A percentile compares a stretch with the other conserved stretches of the same genome.
phyloP scores from a whole-genome alignment of 257 asterid genomes.

The Gentiana macrophylla region DNA sequence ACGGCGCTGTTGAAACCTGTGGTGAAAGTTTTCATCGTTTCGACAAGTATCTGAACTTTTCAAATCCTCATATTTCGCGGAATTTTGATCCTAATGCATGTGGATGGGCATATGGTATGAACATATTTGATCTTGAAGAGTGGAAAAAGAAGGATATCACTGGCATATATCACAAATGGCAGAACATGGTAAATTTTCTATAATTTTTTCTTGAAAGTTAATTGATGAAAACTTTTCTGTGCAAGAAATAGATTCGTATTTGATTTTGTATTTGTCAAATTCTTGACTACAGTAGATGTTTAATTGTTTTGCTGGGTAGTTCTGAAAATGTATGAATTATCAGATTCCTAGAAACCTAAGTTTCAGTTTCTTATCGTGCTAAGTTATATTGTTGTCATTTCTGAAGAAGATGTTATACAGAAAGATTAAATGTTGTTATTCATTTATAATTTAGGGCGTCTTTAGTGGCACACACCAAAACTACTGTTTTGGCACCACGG shows the following conservation, averaged over 20 bases:
- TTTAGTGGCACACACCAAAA: too few species aligned
- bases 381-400: too few species aligned
- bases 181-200: constrained; percentile 60
- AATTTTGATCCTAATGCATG: constrained; percentile 93
- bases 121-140: constrained; percentile 82
- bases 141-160: constrained; percentile 97
- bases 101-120: constrained; percentile 99
- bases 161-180: constrained; percentile 98
- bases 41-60: constrained; percentile 90
- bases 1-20: constrained; percentile 98
- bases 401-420: too few species aligned
- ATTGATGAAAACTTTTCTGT: background rate
- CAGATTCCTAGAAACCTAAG: too few species aligned
- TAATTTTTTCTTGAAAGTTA: background rate
- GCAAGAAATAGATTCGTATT: background rate
- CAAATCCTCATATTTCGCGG: constrained; percentile 87
- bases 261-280: background rate
- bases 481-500: too few species aligned
- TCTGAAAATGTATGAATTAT: too few species aligned
- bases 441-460: too few species aligned
- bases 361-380: too few species aligned
- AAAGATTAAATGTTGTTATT: too few species aligned
- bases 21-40: constrained; percentile 96
- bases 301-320: background rate
- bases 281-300: background rate